Base-by-base conservation (phyloP, 768 basidiomycete genomes). In the Pulveroboletus sp. region DNA sequence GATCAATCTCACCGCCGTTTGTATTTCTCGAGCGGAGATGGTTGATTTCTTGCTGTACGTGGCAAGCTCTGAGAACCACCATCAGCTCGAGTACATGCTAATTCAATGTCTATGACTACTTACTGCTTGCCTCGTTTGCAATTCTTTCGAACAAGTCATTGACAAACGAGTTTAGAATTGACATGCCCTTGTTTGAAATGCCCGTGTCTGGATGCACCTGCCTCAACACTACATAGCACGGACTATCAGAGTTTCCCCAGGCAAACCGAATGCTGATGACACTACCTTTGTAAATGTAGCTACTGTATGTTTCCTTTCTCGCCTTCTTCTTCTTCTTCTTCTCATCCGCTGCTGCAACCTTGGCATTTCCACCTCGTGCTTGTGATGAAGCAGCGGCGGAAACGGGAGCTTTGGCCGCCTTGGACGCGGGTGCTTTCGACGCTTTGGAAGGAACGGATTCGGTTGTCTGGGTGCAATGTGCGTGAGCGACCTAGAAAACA, bases 141-240 rank as follows among this genome's bases (percentile, higher is more conserved):
- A 81, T 77, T 54, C 78, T 72, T 69, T 81, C 80, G 52, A 81
- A 81, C 66, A 81, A 72, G 59, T 81, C 80, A 55, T 81, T 81
- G 49, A 81, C 80, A 56, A 81, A 81, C 45, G 80, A 81, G 73
- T 81, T 78, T 47, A 79, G 67, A 57, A 81, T 72, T 43, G 73
- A 69, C 77, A 81, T 79, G 21, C 75, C 76, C 68, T 81, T 82
- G 76, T 80, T 84, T 52, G 82, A 84, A 71, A 85, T 83, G 69
- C 83, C 83, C 51, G 81, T 84, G 63, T 84, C 84, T 43, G 84
- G 84, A 74, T 85, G 84, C 53, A 85, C 84, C 70, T 85, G 84
- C 71, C 76, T 84, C 62, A 85, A 71, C 57, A 84, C 84, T 76
- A 39, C 16, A 24, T 6, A 42, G 39, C 24, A 40, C n/a, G n/a